These are phyloP conservation scores for Stylosanthes scabra DNA, from an alignment of 331 rosid species.

Conservation along the genomic window DNA sequence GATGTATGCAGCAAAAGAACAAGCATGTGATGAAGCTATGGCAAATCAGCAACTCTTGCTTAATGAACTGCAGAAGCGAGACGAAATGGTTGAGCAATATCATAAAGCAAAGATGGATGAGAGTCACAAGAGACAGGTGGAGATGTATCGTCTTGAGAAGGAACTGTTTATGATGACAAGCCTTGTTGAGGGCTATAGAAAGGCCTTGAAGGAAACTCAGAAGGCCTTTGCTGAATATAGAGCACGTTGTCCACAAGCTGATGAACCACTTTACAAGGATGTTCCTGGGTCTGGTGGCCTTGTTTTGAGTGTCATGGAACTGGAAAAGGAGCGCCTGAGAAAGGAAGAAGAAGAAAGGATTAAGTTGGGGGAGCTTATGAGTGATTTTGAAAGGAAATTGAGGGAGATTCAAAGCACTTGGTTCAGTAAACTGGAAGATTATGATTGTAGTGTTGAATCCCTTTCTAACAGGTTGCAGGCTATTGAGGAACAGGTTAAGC, in stretches of 20 bases:
- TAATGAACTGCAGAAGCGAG: constrained; percentile 77
- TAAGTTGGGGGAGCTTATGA: constrained; percentile 34
- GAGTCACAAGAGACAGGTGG: constrained; percentile 63
- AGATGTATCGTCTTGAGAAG: constrained; percentile 70
- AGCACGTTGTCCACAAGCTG: constrained; percentile 59
- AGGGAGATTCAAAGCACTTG: constrained; percentile 62
- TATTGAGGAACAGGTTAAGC: constrained; percentile 54
- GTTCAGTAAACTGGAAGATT: constrained; percentile 47
- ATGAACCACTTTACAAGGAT: constrained; percentile 88
- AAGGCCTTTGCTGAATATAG: constrained; percentile 75
- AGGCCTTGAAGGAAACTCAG: constrained; percentile 73
- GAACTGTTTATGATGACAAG: constrained; percentile 79
- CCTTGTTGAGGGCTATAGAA: constrained; percentile 78
- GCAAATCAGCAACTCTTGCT: constrained; percentile 59
- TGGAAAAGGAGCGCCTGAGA: constrained; percentile 73
- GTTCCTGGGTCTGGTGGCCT: constrained; percentile 93
- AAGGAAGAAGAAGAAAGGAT: constrained; percentile 85
- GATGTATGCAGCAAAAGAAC: constrained; percentile 65
- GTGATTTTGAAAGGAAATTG: constrained; percentile 50
- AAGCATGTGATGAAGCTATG: constrained; percentile 54
- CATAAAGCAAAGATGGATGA: constrained; percentile 75
- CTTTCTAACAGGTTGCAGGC: constrained; percentile 52
- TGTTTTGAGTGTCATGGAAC: constrained; percentile 78
- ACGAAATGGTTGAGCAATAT: constrained; percentile 55
- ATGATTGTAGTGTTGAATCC: constrained; percentile 43